A percentile compares a stretch with the other conserved stretches of the same genome.
phyloP scores from a whole-genome alignment of 2,329 filamentous ascomycete genomes.

The Pyrenochaeta sp. region DNA sequence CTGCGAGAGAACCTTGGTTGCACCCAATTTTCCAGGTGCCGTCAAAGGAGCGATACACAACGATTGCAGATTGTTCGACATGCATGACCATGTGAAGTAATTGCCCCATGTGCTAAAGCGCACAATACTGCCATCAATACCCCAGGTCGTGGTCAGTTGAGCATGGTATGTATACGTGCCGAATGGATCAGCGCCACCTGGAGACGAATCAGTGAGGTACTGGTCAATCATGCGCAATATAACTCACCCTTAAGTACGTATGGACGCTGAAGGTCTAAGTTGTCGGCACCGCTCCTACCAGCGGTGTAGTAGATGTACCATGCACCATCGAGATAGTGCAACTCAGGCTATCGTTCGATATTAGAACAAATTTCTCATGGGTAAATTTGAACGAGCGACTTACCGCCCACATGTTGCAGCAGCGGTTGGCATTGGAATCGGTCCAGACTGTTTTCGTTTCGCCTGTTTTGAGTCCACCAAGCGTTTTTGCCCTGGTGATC shows the following conservation, averaged over 20 bases:
- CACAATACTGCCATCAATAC: conserved; percentile 62
- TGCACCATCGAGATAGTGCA: conserved; percentile 57
- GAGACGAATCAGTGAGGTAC: background rate
- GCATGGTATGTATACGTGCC: conserved; percentile 60
- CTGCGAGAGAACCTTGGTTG: conserved; percentile 58
- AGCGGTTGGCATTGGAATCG: conserved; percentile 55
- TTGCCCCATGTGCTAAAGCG: conserved; percentile 56
- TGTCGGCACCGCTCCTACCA: conserved; percentile 47
- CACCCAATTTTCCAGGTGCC: conserved; percentile 54
- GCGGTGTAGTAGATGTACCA: conserved; percentile 68
- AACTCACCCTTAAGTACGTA: conserved; percentile 60
- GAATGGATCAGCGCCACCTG: conserved; percentile 61
- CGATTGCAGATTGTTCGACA: conserved; percentile 54
- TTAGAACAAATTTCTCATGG: too few relatives aligned
- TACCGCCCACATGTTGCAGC: conserved; percentile 61
- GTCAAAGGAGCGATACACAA: conserved; percentile 52
- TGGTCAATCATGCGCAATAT: too few relatives aligned
- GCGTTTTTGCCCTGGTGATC: conserved; percentile 62
- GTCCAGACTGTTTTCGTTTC: conserved; percentile 61
- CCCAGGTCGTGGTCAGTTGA: conserved; percentile 53
- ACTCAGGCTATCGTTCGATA: conserved; percentile 56
- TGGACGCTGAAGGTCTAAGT: conserved; percentile 59
- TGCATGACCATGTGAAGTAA: conserved; percentile 65
- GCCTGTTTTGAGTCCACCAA: conserved; percentile 63
- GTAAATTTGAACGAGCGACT: too few relatives aligned